Conservation (phyloP, 805 yeast species). For the Clavispora phyllophila region DNA sequence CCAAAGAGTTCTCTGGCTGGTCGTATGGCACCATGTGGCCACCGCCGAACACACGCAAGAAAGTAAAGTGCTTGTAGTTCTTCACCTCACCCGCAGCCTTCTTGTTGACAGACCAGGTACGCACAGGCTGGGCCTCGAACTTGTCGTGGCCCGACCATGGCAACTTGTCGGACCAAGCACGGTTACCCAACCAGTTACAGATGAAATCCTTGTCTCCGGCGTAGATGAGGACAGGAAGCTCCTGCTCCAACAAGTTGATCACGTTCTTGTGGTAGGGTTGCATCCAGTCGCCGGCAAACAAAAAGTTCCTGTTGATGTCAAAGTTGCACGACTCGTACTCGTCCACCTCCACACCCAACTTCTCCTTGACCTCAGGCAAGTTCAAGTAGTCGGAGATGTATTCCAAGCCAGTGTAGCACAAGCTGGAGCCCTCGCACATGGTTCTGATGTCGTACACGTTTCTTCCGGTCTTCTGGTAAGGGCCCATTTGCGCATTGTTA, state of each 20-base stretch:
- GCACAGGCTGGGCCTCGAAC: slow-evolving; percentile 39
- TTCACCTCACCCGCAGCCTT: slow-evolving; percentile 62
- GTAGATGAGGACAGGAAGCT: slow-evolving; percentile 75
- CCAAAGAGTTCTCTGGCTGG: slow-evolving; percentile 73
- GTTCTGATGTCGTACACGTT: slow-evolving; percentile 88
- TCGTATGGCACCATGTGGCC: slow-evolving; percentile 97
- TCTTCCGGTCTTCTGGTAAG: slow-evolving; percentile 60
- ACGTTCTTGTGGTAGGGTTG: slow-evolving; percentile 81
- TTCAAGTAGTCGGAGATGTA: slow-evolving; percentile 78
- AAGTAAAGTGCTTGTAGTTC: slow-evolving; percentile 68
- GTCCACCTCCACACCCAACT: slow-evolving; percentile 89
- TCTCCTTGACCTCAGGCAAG: slow-evolving; percentile 65
- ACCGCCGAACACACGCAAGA: slow-evolving; percentile 79
- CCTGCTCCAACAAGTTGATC: slow-evolving; percentile 53
- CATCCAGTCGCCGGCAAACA: slow-evolving; percentile 88
- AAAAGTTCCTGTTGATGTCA: slow-evolving; percentile 72
- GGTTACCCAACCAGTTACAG: slow-evolving; percentile 90
- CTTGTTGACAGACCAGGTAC: slow-evolving; percentile 39
- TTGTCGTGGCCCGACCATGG: slow-evolving; percentile 25
- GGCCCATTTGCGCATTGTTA: slow-evolving; percentile 71
- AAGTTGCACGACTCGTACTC: slow-evolving; percentile 70
- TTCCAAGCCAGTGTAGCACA: slow-evolving; percentile 78
- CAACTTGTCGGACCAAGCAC: slow-evolving; percentile 64
- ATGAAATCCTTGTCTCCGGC: slow-evolving; percentile 95
- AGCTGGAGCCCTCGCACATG: slow-evolving; percentile 60